These are phyloP conservation scores for Pisolithus orientalis DNA, from an alignment of 768 basidiomycete species.

Conservation along the genomic window DNA sequence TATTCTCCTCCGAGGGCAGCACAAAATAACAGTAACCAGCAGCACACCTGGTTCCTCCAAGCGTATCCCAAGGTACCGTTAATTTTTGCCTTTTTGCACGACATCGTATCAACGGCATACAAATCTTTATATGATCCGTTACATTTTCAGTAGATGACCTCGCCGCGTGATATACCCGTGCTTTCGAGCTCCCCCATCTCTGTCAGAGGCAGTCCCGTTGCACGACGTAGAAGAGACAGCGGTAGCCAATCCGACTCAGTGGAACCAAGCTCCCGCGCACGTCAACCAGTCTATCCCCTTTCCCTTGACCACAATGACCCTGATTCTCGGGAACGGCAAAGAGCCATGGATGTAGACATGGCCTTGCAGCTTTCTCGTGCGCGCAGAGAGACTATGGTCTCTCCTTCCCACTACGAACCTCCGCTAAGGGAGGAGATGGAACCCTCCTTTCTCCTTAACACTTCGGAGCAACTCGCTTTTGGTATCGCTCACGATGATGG, in stretches of 20 bases:
- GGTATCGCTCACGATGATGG: conserved; percentile 33
- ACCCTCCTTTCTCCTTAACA: conserved; percentile 36
- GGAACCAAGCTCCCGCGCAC: conserved; percentile 36
- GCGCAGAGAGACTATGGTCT: conserved; percentile 52
- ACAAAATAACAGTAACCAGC: too few species aligned
- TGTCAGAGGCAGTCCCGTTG: conserved; percentile 32
- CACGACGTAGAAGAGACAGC: conserved; percentile 32
- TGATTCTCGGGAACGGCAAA: conserved; percentile 77
- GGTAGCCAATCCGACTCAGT: conserved; percentile 35
- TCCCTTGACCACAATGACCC: conserved; percentile 67
- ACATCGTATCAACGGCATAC: background rate
- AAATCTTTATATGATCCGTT: conserved; percentile 2
- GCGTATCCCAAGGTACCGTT: background rate
- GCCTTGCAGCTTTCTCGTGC: conserved; percentile 74
- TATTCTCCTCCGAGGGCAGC: too few species aligned
- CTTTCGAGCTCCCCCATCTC: conserved; percentile 41
- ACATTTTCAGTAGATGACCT: conserved; percentile 27
- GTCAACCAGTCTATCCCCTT: conserved; percentile 54
- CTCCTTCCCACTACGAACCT: conserved; percentile 28
- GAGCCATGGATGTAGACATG: conserved; percentile 93
- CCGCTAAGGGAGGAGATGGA: conserved; percentile 27
- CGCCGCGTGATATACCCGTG: conserved; percentile 26
- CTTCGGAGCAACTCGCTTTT: conserved; percentile 44
- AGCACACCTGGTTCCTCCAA: too few species aligned
- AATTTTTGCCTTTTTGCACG: background rate